These are phyloP conservation scores for Penstemon davidsonii DNA, from an alignment of 257 asterid species.

Conservation along the genomic window DNA sequence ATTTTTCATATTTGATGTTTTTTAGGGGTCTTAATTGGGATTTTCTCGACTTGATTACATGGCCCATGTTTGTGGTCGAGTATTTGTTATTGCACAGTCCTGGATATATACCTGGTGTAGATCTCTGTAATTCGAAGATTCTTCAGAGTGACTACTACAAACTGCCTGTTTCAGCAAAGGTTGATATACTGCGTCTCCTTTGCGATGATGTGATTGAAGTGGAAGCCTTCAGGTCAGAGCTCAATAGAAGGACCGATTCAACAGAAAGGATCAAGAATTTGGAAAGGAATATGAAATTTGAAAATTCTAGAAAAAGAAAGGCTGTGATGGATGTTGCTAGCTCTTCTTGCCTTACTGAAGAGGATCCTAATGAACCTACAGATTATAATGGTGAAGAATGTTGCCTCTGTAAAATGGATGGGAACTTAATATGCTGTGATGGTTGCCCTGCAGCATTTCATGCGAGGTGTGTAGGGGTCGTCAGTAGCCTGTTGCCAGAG, in stretches of 20 bases:
- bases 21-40: slow-evolving; percentile 85
- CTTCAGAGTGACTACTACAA: slow-evolving; percentile 64
- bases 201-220: slow-evolving; percentile 50
- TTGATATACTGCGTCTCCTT: slow-evolving; percentile 70
- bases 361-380: slow-evolving; percentile 47
- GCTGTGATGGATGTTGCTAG: slow-evolving; percentile 46
- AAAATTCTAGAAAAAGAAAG: slow-evolving; percentile 55
- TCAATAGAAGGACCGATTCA: slow-evolving; percentile 56
- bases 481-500: too few species aligned
- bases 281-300: slow-evolving; percentile 44
- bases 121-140: slow-evolving; percentile 47
- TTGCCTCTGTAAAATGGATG: slow-evolving; percentile 67
- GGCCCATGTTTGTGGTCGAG: slow-evolving; percentile 83
- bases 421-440: too few species aligned
- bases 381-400: slow-evolving; percentile 90
- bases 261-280: slow-evolving; percentile 50
- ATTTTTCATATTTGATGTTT: slow-evolving; percentile 25
- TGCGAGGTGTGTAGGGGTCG: too few species aligned
- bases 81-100: slow-evolving; percentile 27
- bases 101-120: slow-evolving; percentile 60
- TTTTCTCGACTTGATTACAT: slow-evolving; percentile 77
- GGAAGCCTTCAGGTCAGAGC: slow-evolving; percentile 58
- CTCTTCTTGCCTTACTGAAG: slow-evolving; percentile 60
- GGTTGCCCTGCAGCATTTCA: too few species aligned
- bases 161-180: slow-evolving; percentile 58